These are phyloP conservation scores for Vaccinium myrtillus DNA, from an alignment of 148 eudicot genomes.

Conservation along the genomic window DNA sequence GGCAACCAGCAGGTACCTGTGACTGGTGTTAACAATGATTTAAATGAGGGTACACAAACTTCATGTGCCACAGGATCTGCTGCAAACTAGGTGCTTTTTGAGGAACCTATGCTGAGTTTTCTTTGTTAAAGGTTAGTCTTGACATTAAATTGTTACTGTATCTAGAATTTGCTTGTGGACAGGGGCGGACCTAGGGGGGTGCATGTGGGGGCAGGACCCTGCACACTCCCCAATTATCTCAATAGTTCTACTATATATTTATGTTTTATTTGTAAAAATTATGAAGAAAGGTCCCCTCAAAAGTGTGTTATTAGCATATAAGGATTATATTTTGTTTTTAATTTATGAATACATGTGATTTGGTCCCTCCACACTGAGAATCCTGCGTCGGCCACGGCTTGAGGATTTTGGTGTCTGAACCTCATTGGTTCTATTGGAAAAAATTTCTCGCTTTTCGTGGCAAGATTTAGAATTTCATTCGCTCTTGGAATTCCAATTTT, in stretches of 20 bases:
- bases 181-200: too few relatives aligned
- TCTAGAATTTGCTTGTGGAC: background rate
- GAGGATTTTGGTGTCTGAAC: background rate
- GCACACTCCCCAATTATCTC: too few relatives aligned
- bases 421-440: background rate
- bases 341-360: too few relatives aligned
- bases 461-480: background rate
- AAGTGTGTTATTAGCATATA: too few relatives aligned
- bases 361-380: too few relatives aligned
- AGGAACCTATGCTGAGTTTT: constrained; percentile 34
- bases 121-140: constrained; percentile 39
- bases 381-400: background rate
- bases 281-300: too few relatives aligned
- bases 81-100: constrained; percentile 31
- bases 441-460: background rate
- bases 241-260: too few relatives aligned
- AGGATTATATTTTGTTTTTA: too few relatives aligned
- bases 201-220: too few relatives aligned
- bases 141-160: background rate
- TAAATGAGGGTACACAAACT: constrained; percentile 37
- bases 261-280: too few relatives aligned
- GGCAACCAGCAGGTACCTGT: constrained; percentile 28
- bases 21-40: constrained; percentile 22
- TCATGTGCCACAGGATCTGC: constrained; percentile 52
- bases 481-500: background rate